Evolutionary conservation across 202 grass and related monocot genomes (phyloP), one percentile per base, ranked within the genome.

Genomic region (Bolboschoenoplectus hybrid): DNA sequence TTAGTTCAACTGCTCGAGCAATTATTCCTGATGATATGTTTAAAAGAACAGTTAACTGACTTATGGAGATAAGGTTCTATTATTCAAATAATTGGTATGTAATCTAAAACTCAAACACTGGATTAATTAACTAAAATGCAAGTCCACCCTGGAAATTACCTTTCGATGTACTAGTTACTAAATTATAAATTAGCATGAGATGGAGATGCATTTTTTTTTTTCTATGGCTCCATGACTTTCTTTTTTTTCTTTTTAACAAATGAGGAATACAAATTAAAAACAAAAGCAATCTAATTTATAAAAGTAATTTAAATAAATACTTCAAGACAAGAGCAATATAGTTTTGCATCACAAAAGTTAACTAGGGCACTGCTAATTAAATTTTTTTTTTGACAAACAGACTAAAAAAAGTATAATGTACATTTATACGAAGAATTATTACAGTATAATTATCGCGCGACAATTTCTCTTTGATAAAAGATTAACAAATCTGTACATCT

Each of bases 401-500:
- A 35, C 2, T 49, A 13, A 13, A 46, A n/a, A 9, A 74, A 65
- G 3, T 13, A 74, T 34, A 74, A 51, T 74, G 46, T 14, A 74
- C 46, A 74, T 74, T 74, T 74, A 50, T 34, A 34, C 4, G 19
- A 51, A 52, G 0, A 20, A 74, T 74, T 74, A 74, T 47, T 50
- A 19, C 45, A 74, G 39, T 6, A 49, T 20, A 32, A 17, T 12
- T 1, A 47, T 74, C 19, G 9, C 9, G 45, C 34, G 45, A 51
- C 38, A 74, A 12, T 32, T 45, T 50, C 9, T 50, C 45, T 19
- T 20, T 50, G 14, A 7, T 51, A 34, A 50, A 74, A 74, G 1
- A 74, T 74, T 51, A 74, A 74, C 45, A 51, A 20, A 74, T 50
- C 45, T 74, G n/a, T 52, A 74, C 71, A 74, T 32, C 44, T 5